A percentile compares a stretch with the other conserved stretches of the same genome.
Conservation (phyloP, 768 basidiomycete species). For the Termitomyces sp. region DNA sequence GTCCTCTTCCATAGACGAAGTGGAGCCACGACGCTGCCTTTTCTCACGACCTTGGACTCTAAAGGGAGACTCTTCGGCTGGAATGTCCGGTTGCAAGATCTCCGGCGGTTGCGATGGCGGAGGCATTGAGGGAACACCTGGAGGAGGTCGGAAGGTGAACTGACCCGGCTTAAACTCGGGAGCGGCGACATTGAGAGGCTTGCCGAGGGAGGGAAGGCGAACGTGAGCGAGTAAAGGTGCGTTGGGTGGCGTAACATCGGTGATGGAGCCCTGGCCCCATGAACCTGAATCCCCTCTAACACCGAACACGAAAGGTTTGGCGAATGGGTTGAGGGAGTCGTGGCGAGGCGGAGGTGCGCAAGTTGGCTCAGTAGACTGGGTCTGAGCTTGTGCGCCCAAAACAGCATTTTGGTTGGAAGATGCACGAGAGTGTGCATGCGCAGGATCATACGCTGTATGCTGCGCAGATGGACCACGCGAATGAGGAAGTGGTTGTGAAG, state of each 20-base stretch:
- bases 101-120: constrained; percentile 29
- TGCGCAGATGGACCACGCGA: constrained; percentile 64
- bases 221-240: constrained; percentile 36
- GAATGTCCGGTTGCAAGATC: constrained; percentile 27
- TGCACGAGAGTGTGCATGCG: constrained; percentile 62
- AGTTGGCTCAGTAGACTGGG: constrained; percentile 22
- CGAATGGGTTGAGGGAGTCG: constrained; percentile 69
- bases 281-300: constrained; percentile 30
- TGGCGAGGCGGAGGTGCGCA: constrained; percentile 24
- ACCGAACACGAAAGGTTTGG: constrained; percentile 85
- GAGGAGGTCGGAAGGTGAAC: constrained; percentile 77
- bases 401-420: constrained; percentile 34
- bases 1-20: constrained; percentile 46
- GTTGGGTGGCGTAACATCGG: constrained; percentile 31
- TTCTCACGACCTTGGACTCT: constrained; percentile 78
- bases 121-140: constrained; percentile 62
- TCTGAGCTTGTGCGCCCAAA: constrained; percentile 18
- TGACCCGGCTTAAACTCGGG: constrained; percentile 77
- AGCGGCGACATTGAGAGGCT: constrained; percentile 76
- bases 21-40: constrained; percentile 60
- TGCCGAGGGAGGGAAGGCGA: constrained; percentile 52
- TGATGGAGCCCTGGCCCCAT: constrained; percentile 33
- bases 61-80: constrained; percentile 41
- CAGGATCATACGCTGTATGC: constrained; percentile 60
- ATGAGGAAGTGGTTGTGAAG: constrained; percentile 58